Evolutionary conservation across 2,329 filamentous ascomycete genomes (phyloP).

Genomic region (Rutstroemia sp.): DNA sequence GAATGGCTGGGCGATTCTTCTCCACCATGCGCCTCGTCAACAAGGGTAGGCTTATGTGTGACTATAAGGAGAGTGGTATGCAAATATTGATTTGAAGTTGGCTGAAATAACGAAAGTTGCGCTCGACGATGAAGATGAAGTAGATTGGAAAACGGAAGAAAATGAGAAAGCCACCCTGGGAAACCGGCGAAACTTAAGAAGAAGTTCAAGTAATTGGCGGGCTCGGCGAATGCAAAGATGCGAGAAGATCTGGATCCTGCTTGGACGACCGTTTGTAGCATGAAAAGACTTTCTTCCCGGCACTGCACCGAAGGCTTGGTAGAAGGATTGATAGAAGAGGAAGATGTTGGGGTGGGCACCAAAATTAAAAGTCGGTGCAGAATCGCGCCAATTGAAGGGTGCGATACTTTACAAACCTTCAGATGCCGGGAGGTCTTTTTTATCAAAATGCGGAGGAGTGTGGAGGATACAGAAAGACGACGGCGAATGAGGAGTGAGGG

Average conservation of each 20-base stretch:
- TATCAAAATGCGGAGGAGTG: background rate
- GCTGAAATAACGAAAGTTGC: no score
- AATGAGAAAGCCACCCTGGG: no score
- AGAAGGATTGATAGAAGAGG: background rate
- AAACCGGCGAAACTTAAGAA: no score
- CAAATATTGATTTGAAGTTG: no score
- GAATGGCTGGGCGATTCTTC: background rate
- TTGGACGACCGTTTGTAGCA: background rate
- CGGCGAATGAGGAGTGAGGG: background rate
- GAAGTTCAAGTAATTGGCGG: no score
- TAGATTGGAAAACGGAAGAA: no score
- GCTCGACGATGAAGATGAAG: no score
- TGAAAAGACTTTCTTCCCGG: background rate
- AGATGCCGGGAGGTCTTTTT: no score
- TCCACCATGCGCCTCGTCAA: background rate
- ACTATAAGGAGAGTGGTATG: no score
- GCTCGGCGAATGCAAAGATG: background rate
- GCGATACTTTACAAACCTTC: background rate
- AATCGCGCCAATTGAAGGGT: background rate
- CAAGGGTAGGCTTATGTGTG: background rate
- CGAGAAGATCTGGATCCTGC: background rate
- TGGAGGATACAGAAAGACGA: background rate
- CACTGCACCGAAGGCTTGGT: constrained; percentile 9
- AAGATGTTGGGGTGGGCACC: background rate
- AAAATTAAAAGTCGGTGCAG: background rate